Conservation (phyloP, 108 stramenopile species). For the Licmophora abbreviata region DNA sequence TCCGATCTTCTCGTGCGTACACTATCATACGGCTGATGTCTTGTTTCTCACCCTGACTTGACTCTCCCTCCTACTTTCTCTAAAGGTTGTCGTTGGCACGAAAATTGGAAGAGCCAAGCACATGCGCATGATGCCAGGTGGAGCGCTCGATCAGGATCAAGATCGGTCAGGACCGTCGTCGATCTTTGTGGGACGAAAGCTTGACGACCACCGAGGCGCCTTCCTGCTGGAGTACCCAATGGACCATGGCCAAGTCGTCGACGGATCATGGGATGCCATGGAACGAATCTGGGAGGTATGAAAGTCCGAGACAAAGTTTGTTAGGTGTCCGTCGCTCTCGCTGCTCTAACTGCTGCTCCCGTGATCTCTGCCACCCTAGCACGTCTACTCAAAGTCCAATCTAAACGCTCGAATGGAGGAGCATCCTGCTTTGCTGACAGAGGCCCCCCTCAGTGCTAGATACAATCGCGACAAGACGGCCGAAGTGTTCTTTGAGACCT, state of each 20-base stretch:
- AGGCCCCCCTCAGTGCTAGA: slow-evolving; percentile 90
- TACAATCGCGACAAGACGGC: slow-evolving; percentile 83
- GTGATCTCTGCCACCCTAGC: slow-evolving; percentile 14
- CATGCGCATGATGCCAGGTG: slow-evolving; percentile 92
- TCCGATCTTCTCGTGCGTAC: neutral
- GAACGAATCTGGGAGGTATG: slow-evolving; percentile 84
- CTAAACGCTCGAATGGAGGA: slow-evolving; percentile 83
- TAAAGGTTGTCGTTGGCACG: slow-evolving; percentile 75
- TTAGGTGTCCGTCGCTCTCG: neutral
- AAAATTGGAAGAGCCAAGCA: slow-evolving; percentile 93
- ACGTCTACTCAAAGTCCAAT: slow-evolving; percentile 78
- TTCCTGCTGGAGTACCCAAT: slow-evolving; percentile 88
- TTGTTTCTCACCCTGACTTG: neutral
- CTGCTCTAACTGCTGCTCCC: neutral
- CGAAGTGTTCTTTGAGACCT: slow-evolving; percentile 94
- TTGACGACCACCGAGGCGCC: slow-evolving; percentile 91
- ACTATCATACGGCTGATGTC: neutral
- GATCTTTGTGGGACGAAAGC: slow-evolving; percentile 86
- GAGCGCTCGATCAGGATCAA: slow-evolving; percentile 81
- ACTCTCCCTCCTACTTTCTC: slow-evolving; percentile 5
- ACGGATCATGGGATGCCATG: slow-evolving; percentile 94
- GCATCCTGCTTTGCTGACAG: slow-evolving; percentile 94
- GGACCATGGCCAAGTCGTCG: slow-evolving; percentile 80
- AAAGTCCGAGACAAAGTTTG: neutral
- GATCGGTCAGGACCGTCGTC: slow-evolving; percentile 50